Conservation (phyloP, 1,139 yeast species). For the Saccharomyces uvarum region DNA sequence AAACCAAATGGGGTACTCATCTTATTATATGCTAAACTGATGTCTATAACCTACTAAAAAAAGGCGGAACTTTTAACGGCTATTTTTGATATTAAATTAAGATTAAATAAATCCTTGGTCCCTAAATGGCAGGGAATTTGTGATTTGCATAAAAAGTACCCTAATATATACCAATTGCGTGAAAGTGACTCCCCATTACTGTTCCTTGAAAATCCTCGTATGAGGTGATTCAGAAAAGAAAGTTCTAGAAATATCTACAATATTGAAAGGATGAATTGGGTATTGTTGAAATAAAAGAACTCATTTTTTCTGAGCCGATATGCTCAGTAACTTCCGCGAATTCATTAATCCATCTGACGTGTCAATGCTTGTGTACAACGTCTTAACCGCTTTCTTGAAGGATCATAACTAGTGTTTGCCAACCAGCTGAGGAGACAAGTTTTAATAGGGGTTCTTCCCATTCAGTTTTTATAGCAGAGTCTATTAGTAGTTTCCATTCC, state of each 20-base stretch:
- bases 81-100: not conserved
- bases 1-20: conserved; percentile 94
- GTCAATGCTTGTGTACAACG: not conserved
- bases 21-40: conserved; percentile 12
- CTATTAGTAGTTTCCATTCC: conserved; percentile 45
- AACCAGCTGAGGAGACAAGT: conserved; percentile 30
- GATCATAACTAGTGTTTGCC: conserved; percentile 33
- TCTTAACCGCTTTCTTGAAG: conserved; percentile 24
- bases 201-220: not conserved
- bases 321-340: not conserved
- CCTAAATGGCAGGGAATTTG: not conserved
- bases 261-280: not conserved
- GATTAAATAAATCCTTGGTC: not conserved
- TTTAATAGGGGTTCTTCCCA: conserved; percentile 52
- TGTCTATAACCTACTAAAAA: not conserved
- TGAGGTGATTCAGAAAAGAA: conserved; percentile 5
- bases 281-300: not conserved
- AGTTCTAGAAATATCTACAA: conserved; percentile 8
- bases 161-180: not conserved
- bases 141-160: not conserved
- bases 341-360: not conserved
- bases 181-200: not conserved
- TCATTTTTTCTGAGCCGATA: not conserved
- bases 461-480: conserved; percentile 36
- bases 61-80: not conserved